Conservation (phyloP, 2,329 filamentous ascomycete genomes). For the Xylariaceae sp. region DNA sequence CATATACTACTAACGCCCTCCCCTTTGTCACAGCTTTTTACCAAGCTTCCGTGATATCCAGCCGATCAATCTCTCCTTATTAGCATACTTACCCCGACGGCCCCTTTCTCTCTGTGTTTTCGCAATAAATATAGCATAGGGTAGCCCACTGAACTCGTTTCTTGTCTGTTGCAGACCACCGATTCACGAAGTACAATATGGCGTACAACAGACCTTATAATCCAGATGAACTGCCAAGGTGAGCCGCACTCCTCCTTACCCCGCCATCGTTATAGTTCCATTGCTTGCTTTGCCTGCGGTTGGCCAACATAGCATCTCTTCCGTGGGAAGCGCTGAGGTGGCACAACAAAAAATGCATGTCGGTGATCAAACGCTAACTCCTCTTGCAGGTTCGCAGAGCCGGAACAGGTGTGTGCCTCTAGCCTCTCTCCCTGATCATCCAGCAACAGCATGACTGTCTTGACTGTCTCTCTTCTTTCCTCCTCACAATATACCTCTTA, state of each 20-base stretch:
- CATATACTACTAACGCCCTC: conserved; percentile 6
- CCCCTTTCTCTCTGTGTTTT: neutral
- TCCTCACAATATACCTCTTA: neutral
- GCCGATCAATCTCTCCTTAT: conserved; percentile 15
- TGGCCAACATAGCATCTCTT: too few species aligned
- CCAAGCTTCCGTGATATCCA: conserved; percentile 6
- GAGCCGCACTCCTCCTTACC: conserved; percentile 47
- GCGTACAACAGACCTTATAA: conserved; percentile 94
- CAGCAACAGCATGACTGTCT: neutral
- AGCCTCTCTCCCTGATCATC: neutral
- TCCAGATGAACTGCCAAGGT: conserved; percentile 93
- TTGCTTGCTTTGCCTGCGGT: neutral
- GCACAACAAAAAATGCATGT: conserved; percentile 4
- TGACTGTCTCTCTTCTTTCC: neutral
- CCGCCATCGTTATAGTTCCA: conserved; percentile 33
- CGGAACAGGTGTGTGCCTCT: conserved; percentile 49
- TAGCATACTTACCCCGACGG: neutral
- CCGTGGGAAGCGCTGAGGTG: neutral
- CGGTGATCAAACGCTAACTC: conserved; percentile 25
- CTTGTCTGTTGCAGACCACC: neutral
- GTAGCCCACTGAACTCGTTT: neutral
- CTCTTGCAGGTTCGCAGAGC: conserved; percentile 55
- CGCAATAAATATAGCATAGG: neutral
- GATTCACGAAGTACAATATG: conserved; percentile 59
- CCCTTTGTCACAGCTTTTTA: neutral